Conservation (phyloP, 2,329 filamentous ascomycete species). For the Microcyclospora pomicola region DNA sequence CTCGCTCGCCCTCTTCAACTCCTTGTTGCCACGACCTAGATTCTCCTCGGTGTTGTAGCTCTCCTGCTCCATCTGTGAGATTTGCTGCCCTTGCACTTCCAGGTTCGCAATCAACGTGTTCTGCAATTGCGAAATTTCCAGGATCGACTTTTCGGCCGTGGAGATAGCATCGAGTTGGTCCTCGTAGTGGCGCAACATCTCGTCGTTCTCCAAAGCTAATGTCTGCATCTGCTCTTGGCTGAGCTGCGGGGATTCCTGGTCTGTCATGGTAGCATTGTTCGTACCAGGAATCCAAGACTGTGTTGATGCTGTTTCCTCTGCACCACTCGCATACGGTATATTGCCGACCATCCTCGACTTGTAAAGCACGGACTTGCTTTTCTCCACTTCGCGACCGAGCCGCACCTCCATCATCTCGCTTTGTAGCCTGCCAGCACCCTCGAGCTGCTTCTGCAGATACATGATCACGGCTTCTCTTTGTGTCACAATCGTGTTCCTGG, state of each 20-base stretch:
- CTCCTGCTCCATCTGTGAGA: constrained; percentile 77
- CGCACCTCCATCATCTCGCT: constrained; percentile 87
- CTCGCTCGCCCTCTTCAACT: constrained; percentile 68
- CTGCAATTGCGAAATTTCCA: constrained; percentile 88
- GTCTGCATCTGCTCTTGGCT: constrained; percentile 79
- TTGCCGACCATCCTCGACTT: constrained; percentile 31
- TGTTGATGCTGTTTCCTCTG: constrained; percentile 2
- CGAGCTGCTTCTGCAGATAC: constrained; percentile 62
- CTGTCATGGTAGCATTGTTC: constrained; percentile 4
- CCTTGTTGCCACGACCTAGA: constrained; percentile 75
- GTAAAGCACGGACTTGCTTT: constrained; percentile 71
- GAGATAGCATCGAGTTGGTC: constrained; percentile 88
- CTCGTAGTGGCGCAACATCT: constrained; percentile 87
- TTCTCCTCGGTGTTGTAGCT: constrained; percentile 73
- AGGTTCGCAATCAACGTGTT: constrained; percentile 78
- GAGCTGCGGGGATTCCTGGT: constrained; percentile 26
- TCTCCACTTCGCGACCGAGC: constrained; percentile 72
- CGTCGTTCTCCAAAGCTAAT: constrained; percentile 85
- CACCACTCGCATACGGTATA: constrained; percentile 11
- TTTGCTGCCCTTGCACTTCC: constrained; percentile 71
- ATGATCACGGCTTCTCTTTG: constrained; percentile 75
- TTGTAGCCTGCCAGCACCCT: constrained; percentile 65
- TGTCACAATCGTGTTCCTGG: constrained; percentile 48
- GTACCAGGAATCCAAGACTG: background rate
- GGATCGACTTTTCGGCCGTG: constrained; percentile 73